phyloP scores from a whole-genome alignment of 257 asterid genomes.

The Sherardia arvensis region DNA sequence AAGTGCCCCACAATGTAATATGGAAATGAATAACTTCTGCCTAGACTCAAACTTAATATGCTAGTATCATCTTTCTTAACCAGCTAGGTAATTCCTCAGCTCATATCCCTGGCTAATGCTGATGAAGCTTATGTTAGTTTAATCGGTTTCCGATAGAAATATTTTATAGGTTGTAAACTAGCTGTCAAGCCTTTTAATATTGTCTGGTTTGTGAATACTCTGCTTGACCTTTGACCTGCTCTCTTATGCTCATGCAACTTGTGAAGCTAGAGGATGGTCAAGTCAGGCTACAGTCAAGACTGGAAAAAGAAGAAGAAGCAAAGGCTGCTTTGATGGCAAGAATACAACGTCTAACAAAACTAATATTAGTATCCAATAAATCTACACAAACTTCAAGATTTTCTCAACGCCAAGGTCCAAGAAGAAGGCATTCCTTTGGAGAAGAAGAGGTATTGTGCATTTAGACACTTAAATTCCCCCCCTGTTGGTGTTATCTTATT shows the following conservation, averaged over 20 bases:
- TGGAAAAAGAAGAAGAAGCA: slow-evolving; percentile 99
- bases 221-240: background rate
- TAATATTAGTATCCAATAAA: slow-evolving; percentile 92
- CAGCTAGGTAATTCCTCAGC: background rate
- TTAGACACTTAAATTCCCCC: background rate
- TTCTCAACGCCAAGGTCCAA: slow-evolving; percentile 59
- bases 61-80: background rate
- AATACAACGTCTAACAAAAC: slow-evolving; percentile 89
- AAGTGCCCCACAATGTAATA: background rate
- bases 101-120: background rate
- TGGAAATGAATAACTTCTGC: background rate
- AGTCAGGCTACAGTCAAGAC: slow-evolving; percentile 88
- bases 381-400: slow-evolving; percentile 67
- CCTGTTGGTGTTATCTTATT: background rate
- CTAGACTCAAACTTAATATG: background rate
- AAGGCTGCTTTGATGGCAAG: slow-evolving; percentile 96
- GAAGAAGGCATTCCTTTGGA: slow-evolving; percentile 98
- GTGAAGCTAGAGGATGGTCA: slow-evolving; percentile 98
- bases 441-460: slow-evolving; percentile 79
- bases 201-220: background rate
- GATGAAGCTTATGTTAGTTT: background rate
- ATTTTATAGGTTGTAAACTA: background rate
- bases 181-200: background rate
- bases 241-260: slow-evolving; percentile 22
- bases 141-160: background rate